Evolutionary conservation across 169 alveolate species (phyloP).

Genomic region (Cryptosporidium tyzzeri): DNA sequence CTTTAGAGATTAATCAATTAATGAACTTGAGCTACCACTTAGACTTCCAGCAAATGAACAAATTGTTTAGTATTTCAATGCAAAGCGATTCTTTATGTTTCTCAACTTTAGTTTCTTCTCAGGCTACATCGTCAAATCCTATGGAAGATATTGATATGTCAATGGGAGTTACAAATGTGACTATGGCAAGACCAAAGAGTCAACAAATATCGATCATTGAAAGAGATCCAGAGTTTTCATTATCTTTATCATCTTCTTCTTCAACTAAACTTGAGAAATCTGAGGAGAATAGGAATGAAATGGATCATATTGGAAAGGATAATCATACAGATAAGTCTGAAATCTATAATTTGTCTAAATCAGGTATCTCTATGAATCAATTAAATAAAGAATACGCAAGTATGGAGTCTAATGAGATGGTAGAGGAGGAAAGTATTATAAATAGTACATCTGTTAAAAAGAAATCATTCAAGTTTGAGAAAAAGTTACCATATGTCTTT

Average conservation of each 20-base stretch:
- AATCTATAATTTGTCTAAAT: background rate
- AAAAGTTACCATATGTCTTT: constrained; percentile 26
- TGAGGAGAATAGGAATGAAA: background rate
- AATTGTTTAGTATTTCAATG: constrained; percentile 34
- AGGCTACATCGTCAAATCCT: background rate
- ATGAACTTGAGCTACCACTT: constrained; percentile 46
- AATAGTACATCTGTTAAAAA: background rate
- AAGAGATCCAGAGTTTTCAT: background rate
- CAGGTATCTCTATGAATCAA: background rate
- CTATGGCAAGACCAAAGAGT: constrained; percentile 47
- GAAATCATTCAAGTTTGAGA: constrained; percentile 29
- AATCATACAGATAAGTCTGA: background rate
- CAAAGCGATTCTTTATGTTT: constrained; percentile 4
- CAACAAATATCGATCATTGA: background rate
- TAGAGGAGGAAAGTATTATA: background rate
- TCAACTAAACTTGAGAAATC: background rate
- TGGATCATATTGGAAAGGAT: background rate
- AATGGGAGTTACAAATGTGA: constrained; percentile 1
- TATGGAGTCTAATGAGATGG: background rate
- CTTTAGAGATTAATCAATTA: constrained; percentile 38
- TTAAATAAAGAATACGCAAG: background rate
- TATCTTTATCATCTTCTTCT: background rate
- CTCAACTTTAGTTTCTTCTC: constrained; percentile 18
- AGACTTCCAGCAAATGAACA: constrained; percentile 65
- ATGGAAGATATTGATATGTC: constrained; percentile 37